phyloP scores from a whole-genome alignment of 2,329 filamentous ascomycete genomes.

The Phialocephala subalpina region DNA sequence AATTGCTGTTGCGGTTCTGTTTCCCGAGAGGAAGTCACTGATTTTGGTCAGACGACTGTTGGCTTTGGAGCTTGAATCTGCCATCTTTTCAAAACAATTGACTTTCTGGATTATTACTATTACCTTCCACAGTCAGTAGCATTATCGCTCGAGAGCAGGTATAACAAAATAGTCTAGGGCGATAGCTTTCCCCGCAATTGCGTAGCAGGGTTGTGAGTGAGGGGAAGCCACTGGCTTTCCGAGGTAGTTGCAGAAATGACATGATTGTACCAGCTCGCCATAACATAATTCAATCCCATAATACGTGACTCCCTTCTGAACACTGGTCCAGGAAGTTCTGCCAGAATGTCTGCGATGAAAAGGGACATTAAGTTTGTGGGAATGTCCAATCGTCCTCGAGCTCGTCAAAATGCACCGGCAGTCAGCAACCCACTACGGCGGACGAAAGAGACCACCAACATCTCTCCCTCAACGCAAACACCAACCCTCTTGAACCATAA shows the following conservation, averaged over 20 bases:
- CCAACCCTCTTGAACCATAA: conserved; percentile 34
- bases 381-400: not conserved
- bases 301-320: not conserved
- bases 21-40: conserved; percentile 37
- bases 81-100: conserved; percentile 25
- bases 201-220: too few species aligned
- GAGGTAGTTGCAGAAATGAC: not conserved
- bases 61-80: conserved; percentile 30
- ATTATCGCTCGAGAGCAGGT: not conserved
- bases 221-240: conserved; percentile 8
- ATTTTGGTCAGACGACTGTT: conserved; percentile 37
- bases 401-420: not conserved
- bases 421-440: conserved; percentile 21
- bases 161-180: conserved; percentile 12
- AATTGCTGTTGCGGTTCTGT: conserved; percentile 37
- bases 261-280: not conserved
- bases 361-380: not conserved
- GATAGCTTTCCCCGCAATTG: conserved; percentile 10
- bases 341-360: not conserved
- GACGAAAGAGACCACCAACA: conserved; percentile 16
- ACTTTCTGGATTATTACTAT: not conserved
- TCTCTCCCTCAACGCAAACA: not conserved
- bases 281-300: not conserved
- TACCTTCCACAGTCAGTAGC: not conserved
- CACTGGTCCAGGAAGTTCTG: not conserved